Evolutionary conservation across 495 filamentous ascomycete species (phyloP), one percentile per base, ranked within the genome.

Genomic region (Evernia prunastri): DNA sequence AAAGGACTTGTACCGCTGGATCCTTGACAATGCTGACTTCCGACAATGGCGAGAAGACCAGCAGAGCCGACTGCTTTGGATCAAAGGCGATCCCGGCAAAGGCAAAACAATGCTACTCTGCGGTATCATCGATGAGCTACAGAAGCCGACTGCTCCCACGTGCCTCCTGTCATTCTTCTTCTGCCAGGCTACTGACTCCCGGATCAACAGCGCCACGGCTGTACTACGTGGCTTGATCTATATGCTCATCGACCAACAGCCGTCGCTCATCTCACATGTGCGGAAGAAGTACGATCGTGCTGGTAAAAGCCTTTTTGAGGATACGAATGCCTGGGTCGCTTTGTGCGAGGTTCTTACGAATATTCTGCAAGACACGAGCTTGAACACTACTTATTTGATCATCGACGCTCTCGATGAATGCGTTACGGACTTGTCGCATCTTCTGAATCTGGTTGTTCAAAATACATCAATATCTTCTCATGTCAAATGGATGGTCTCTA

Each of bases 31-130:
- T n/a, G n/a, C n/a, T n/a, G n/a, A n/a, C n/a, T n/a, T n/a, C n/a
- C n/a, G n/a, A n/a, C n/a, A n/a, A n/a, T n/a, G n/a, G 75, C 66
- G 53, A 20, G 40, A 74, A 53, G 63, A 70, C 37, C 9, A 61
- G 12, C 54, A 75, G 12, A 70, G 57, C 40, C 69, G 65, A 20
- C 66, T 79, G 31, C 74, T 82, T 37, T 81, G 77, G 79, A 75
- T 83, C 39, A 80, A 73, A 59, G 76, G 75, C 40, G 75, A 73
- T 63, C 70, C 76, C 40, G 78, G 78, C n/a, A 80, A 76, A 61
- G 77, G 79, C 40, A 81, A 81, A 72, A 81, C 78, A 3, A 82
- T 82, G 79, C 61, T 77, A 54, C 67, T 75, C 47, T 74, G 72
- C 61, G 72, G 74, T 27, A 71, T 77, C 29, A 69, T 74, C 25